Base-by-base conservation (phyloP, 1,139 yeast species). In the Yamadazyma spencermartinsiae region DNA sequence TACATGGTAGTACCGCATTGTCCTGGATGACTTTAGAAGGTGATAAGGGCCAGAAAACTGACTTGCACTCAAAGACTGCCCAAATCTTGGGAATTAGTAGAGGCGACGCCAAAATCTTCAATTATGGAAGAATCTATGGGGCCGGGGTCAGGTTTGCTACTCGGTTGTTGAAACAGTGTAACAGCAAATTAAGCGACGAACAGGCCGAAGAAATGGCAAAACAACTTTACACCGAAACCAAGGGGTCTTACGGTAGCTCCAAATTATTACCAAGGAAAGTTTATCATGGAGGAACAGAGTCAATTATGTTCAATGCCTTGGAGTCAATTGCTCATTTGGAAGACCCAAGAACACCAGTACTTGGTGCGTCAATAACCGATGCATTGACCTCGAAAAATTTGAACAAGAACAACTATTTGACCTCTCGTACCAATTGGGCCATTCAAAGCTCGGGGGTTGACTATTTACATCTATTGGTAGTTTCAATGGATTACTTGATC, bases 1-100 rank as follows among this genome's bases (percentile, higher is more conserved):
- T 86, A 29, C 99, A 94, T 58, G 99, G 98, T 2, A 95, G 95
- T 12, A 88, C 98, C 0, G 96, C 98, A 0, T 74, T 94, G 38
- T 98, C 98, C 0, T 94, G 98, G 98, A 94, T 94, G 99, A 90
- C 98, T 1, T 71, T 94, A 39, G 99, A 94, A 68, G 99, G 99
- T 13, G 83, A 92, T 16, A 94, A 94, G 61, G 70, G 68, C 40
- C 92, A 86, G 42, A 94, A 90, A 9, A 94, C 98, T 0, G 99
- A 94, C 63, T 65, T 94, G 48, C 99, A 94, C 57, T 89, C 98
- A 1, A 89, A 87, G 51, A 94, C 98, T 0, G 97, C 98, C 0
- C 74, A 74, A 18, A 90, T 94, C 49, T 64, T 94, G 55, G 95
- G 96, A 0, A 92, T 94, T 39, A 80, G 87, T 16, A 76, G 99